These are phyloP conservation scores for Amphicarpaea edgeworthii DNA, from an alignment of 306 rosid species.

Conservation along the genomic window DNA sequence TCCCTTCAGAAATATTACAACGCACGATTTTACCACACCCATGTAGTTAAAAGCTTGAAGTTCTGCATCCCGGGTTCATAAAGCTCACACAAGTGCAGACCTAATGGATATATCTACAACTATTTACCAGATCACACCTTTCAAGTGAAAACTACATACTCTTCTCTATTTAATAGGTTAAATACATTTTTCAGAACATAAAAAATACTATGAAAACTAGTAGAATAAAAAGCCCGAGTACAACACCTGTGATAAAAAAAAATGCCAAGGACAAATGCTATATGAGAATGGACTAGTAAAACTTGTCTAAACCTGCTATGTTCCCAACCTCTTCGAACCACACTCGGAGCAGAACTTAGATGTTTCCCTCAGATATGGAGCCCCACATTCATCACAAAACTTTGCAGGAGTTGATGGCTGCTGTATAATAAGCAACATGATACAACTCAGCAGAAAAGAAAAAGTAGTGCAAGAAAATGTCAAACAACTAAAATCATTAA, in stretches of 20 bases:
- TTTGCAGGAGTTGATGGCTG: slow-evolving; percentile 88
- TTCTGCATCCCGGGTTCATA: slow-evolving; percentile 5
- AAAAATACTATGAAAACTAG: slow-evolving; percentile 24
- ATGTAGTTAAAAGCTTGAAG: slow-evolving; percentile 7
- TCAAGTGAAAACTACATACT: slow-evolving; percentile 32
- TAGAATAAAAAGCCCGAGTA: slow-evolving; percentile 2
- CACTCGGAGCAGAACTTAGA: slow-evolving; percentile 96
- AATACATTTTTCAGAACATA: slow-evolving; percentile 25
- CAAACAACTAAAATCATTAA: slow-evolving; percentile 26
- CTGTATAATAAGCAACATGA: slow-evolving; percentile 55
- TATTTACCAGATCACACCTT: slow-evolving; percentile 35
- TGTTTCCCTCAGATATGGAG: slow-evolving; percentile 84
- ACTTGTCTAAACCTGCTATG: slow-evolving; percentile 43
- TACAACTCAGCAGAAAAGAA: slow-evolving; percentile 17
- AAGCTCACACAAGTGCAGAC: slow-evolving; percentile 11
- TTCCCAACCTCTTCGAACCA: slow-evolving; percentile 88
- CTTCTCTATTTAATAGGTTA: slow-evolving; percentile 11
- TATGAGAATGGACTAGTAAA: background rate
- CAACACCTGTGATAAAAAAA: slow-evolving; percentile 19
- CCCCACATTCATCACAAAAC: slow-evolving; percentile 94
- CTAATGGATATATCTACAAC: slow-evolving; percentile 30
- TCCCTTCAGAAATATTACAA: slow-evolving; percentile 3
- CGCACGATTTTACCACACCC: background rate
- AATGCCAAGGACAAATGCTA: slow-evolving; percentile 6
- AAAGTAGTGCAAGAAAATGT: slow-evolving; percentile 1